Evolutionary conservation across 495 filamentous ascomycete genomes (phyloP).

Genomic region (Astrothelium subdiscretum): DNA sequence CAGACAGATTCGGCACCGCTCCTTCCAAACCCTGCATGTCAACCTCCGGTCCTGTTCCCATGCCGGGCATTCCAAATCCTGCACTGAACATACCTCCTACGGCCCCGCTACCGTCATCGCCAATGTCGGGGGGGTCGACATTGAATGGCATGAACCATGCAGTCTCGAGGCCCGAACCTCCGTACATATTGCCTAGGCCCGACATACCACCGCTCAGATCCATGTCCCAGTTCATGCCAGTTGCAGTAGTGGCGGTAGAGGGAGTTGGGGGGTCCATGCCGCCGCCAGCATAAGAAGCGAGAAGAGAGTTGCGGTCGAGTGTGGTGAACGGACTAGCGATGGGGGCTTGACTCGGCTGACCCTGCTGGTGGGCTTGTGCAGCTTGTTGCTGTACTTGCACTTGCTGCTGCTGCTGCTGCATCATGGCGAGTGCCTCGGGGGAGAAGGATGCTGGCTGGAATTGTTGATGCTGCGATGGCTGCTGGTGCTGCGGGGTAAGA

Average conservation of each 20-base stretch:
- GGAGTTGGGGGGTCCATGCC: slow-evolving; percentile 25
- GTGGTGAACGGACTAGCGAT: slow-evolving; percentile 31
- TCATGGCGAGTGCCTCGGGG: background rate
- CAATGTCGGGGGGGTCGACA: slow-evolving; percentile 58
- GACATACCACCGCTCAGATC: slow-evolving; percentile 4
- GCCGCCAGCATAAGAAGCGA: slow-evolving; percentile 60
- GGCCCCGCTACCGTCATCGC: slow-evolving; percentile 33
- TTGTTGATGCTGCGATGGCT: background rate
- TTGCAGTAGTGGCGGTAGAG: background rate
- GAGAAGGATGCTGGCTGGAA: slow-evolving; percentile 1
- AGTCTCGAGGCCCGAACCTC: slow-evolving; percentile 37
- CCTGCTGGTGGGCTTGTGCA: slow-evolving; percentile 18
- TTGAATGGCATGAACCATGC: slow-evolving; percentile 97
- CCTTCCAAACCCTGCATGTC: background rate
- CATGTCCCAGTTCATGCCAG: slow-evolving; percentile 9
- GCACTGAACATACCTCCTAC: slow-evolving; percentile 12
- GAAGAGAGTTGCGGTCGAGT: slow-evolving; percentile 67
- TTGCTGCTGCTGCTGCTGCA: slow-evolving; percentile 10
- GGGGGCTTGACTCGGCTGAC: slow-evolving; percentile 23
- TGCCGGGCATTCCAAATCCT: background rate
- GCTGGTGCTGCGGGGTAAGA: slow-evolving; percentile 2
- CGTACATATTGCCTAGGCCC: slow-evolving; percentile 4
- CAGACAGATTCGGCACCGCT: background rate
- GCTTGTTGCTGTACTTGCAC: slow-evolving; percentile 8
- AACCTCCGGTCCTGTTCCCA: background rate